These are phyloP conservation scores for Phialocephala subalpina DNA, from an alignment of 2,329 filamentous ascomycete species.

Conservation along the genomic window DNA sequence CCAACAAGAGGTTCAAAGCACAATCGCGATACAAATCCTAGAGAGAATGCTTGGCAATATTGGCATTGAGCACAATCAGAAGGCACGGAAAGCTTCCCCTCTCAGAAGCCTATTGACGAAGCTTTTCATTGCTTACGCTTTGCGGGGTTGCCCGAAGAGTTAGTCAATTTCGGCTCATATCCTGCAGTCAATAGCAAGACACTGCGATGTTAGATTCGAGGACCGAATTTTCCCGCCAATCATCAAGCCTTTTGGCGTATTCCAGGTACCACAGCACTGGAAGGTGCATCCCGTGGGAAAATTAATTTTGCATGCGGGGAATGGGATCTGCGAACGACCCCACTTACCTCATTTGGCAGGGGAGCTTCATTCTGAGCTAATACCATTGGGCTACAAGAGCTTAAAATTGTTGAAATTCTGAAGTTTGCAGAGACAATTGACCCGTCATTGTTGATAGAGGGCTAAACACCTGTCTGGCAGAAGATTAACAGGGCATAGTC, in stretches of 20 bases:
- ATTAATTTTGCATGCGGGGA: slow-evolving; percentile 13
- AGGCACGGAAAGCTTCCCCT: not conserved
- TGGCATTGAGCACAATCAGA: too few relatives aligned
- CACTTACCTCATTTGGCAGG: not conserved
- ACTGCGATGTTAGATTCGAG: not conserved
- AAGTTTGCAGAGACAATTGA: not conserved
- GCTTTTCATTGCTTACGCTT: not conserved
- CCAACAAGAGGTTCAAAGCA: too few relatives aligned
- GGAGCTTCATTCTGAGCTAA: not conserved
- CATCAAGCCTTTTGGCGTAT: not conserved
- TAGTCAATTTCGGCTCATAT: not conserved
- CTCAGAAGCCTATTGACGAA: not conserved
- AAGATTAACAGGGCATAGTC: not conserved
- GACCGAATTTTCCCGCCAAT: not conserved
- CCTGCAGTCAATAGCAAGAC: not conserved
- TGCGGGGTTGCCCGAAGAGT: not conserved
- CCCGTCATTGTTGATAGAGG: not conserved
- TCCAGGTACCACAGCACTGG: not conserved
- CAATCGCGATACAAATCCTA: too few relatives aligned
- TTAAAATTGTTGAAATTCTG: not conserved
- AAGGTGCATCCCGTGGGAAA: slow-evolving; percentile 10
- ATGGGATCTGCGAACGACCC: slow-evolving; percentile 34
- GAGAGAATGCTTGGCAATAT: too few relatives aligned
- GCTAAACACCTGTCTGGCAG: not conserved
- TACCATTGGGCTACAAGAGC: not conserved